Evolutionary conservation across 768 basidiomycete genomes (phyloP).

Genomic region (Phaeolepiota aurea): DNA sequence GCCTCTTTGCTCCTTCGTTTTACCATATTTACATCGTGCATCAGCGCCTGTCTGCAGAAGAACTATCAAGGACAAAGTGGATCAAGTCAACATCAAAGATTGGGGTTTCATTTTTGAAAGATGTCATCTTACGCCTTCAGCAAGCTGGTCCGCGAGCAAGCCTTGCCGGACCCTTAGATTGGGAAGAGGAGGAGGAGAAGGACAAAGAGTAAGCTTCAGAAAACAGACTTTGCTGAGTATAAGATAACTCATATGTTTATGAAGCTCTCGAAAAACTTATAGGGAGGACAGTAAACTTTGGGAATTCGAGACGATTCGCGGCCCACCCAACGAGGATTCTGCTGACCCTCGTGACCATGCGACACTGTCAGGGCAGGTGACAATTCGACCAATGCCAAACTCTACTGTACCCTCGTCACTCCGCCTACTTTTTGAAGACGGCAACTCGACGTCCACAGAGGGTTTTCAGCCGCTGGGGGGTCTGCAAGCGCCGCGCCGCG

Average conservation of each 20-base stretch:
- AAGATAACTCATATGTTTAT: too few relatives aligned
- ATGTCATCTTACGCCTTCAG: constrained; percentile 74
- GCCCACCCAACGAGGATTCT: constrained; percentile 15
- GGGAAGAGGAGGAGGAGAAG: constrained; percentile 65
- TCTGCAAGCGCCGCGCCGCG: too few relatives aligned
- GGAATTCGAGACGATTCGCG: constrained; percentile 73
- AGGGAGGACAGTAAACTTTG: constrained; percentile 38
- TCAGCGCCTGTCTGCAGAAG: constrained; percentile 85
- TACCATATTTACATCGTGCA: constrained; percentile 4
- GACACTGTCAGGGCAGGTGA: constrained; percentile 23
- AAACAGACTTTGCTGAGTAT: not conserved
- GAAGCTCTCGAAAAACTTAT: too few relatives aligned
- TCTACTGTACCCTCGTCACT: constrained; percentile 67
- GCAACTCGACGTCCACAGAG: constrained; percentile 32
- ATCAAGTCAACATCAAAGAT: constrained; percentile 70
- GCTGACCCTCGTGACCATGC: constrained; percentile 12
- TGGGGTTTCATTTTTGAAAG: constrained; percentile 62
- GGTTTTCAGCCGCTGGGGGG: constrained; percentile 19
- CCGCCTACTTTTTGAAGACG: constrained; percentile 68
- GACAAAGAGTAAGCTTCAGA: constrained; percentile 26
- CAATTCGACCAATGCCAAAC: constrained; percentile 39
- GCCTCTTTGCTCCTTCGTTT: not conserved
- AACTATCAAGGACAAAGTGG: constrained; percentile 83
- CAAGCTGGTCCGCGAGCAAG: constrained; percentile 72
- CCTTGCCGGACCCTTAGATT: constrained; percentile 61